Conservation (phyloP, 2,329 filamentous ascomycete genomes). For the Huntiella bhutanensis region DNA sequence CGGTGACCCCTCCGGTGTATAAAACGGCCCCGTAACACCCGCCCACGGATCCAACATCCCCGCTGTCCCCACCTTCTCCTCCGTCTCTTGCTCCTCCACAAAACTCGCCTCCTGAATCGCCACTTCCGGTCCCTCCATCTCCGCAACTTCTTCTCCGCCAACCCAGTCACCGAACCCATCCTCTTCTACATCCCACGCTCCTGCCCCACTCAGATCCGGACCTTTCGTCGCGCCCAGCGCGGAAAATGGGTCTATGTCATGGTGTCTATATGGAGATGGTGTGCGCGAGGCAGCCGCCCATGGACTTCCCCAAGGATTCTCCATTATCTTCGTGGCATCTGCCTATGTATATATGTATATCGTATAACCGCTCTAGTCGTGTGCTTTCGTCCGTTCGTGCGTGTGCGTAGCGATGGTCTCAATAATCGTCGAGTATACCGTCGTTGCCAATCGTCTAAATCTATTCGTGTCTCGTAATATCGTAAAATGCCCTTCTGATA, state of each 20-base stretch:
- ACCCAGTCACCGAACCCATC: conserved; percentile 5
- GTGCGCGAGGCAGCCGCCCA: conserved; percentile 23
- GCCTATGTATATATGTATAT: too few species aligned
- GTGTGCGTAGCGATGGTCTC: too few species aligned
- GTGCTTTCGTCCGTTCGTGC: too few species aligned
- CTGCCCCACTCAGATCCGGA: conserved; percentile 6
- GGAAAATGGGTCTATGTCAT: neutral
- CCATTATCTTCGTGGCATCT: conserved; percentile 22
- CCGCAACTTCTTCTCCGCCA: conserved; percentile 2
- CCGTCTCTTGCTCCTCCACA: neutral
- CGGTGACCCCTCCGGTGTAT: neutral
- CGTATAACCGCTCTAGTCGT: too few species aligned
- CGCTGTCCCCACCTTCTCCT: too few species aligned
- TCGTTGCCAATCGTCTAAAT: too few species aligned
- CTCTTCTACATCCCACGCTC: conserved; percentile 4
- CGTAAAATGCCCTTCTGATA: too few species aligned
- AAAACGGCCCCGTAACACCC: conserved; percentile 2
- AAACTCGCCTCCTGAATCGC: conserved; percentile 1
- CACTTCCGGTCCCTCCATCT: neutral
- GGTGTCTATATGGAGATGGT: conserved; percentile 5
- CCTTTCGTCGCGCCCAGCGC: neutral
- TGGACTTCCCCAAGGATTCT: conserved; percentile 45
- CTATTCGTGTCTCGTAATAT: too few species aligned
- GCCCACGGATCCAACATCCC: conserved; percentile 7
- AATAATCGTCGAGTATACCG: too few species aligned